Percentiles rank a stretch among this genome's conserved stretches.
Evolutionary conservation across 2,329 filamentous ascomycete species (phyloP).

Genomic region (Chaetomium strumarium): DNA sequence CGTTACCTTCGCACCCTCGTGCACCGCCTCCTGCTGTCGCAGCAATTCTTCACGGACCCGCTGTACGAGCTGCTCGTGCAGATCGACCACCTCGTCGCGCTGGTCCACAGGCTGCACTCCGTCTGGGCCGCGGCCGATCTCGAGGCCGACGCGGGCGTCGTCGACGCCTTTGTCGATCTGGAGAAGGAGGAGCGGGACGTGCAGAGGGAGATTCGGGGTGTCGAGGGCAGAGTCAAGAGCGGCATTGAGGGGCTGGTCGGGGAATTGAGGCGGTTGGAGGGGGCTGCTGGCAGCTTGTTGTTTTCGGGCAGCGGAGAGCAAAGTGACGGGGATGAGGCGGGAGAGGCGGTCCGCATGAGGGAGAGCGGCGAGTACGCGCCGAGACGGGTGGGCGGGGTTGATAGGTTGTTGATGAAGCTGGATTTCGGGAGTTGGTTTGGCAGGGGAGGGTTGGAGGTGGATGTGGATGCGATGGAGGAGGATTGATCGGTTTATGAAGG

Average conservation of each 20-base stretch:
- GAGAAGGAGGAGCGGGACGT: slow-evolving; percentile 67
- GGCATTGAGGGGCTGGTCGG: slow-evolving; percentile 64
- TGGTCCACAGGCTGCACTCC: slow-evolving; percentile 67
- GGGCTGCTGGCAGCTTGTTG: slow-evolving; percentile 31
- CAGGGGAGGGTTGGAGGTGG: slow-evolving; percentile 21
- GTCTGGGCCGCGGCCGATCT: slow-evolving; percentile 76
- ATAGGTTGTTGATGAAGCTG: slow-evolving; percentile 84
- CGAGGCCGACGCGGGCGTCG: slow-evolving; percentile 74
- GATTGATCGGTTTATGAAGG: slow-evolving; percentile 3
- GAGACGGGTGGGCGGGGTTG: slow-evolving; percentile 69
- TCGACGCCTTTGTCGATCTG: slow-evolving; percentile 68
- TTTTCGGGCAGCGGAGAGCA: slow-evolving; percentile 32
- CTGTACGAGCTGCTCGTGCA: slow-evolving; percentile 63
- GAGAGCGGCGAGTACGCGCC: slow-evolving; percentile 58
- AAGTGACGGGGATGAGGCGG: slow-evolving; percentile 28
- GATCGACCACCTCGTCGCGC: slow-evolving; percentile 75
- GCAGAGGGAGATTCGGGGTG: slow-evolving; percentile 55
- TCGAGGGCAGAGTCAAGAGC: slow-evolving; percentile 58
- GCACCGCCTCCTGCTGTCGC: slow-evolving; percentile 61
- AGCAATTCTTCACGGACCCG: slow-evolving; percentile 55
- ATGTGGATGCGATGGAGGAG: background rate
- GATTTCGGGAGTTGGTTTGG: slow-evolving; percentile 61
- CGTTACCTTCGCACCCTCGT: slow-evolving; percentile 66
- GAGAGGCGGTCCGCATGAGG: slow-evolving; percentile 36
- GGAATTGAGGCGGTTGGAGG: slow-evolving; percentile 42